Percentiles rank a stretch among this genome's conserved stretches.
These are phyloP conservation scores for Penicillium ochrochloron DNA, from an alignment of 495 filamentous ascomycete genomes.

Conservation along the genomic window DNA sequence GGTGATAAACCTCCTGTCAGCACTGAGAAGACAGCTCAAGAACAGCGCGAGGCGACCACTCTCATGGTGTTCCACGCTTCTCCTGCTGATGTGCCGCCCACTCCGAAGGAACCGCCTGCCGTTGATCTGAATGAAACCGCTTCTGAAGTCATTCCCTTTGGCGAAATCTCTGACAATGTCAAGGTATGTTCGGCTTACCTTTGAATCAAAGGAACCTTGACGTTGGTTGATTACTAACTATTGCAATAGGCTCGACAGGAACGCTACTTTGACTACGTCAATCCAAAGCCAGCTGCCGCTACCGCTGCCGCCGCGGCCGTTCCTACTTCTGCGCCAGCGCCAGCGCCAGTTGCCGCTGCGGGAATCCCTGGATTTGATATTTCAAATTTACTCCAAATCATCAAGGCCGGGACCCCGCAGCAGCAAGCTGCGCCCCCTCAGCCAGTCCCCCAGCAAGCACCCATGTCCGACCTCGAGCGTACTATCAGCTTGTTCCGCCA, in stretches of 20 bases:
- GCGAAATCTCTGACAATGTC: conserved; percentile 49
- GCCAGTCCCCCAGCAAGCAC: conserved; percentile 27
- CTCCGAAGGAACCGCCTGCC: conserved; percentile 72
- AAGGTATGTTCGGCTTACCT: conserved; percentile 44
- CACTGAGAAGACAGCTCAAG: conserved; percentile 67
- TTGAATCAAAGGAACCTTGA: not conserved
- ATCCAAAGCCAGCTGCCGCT: conserved; percentile 38
- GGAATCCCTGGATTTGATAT: conserved; percentile 48
- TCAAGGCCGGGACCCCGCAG: conserved; percentile 43
- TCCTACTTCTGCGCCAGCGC: conserved; percentile 24
- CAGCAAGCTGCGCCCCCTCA: conserved; percentile 39
- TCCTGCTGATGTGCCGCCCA: conserved; percentile 72
- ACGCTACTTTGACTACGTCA: conserved; percentile 47
- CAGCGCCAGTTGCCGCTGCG: conserved; percentile 24
- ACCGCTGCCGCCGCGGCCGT: conserved; percentile 26
- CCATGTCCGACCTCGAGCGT: conserved; percentile 44
- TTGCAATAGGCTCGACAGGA: conserved; percentile 47
- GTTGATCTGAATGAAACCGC: conserved; percentile 43
- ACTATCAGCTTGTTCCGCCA: conserved; percentile 52
- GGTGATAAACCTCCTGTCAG: conserved; percentile 63
- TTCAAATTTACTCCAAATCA: conserved; percentile 51
- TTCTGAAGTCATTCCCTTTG: conserved; percentile 48
- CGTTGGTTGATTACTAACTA: conserved; percentile 11
- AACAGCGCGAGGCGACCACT: conserved; percentile 74
- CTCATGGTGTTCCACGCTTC: conserved; percentile 83